Percentiles rank a stretch among this genome's conserved stretches.
These are phyloP conservation scores for Hibiscus mutabilis DNA, from an alignment of 345 rosid species.

Conservation along the genomic window DNA sequence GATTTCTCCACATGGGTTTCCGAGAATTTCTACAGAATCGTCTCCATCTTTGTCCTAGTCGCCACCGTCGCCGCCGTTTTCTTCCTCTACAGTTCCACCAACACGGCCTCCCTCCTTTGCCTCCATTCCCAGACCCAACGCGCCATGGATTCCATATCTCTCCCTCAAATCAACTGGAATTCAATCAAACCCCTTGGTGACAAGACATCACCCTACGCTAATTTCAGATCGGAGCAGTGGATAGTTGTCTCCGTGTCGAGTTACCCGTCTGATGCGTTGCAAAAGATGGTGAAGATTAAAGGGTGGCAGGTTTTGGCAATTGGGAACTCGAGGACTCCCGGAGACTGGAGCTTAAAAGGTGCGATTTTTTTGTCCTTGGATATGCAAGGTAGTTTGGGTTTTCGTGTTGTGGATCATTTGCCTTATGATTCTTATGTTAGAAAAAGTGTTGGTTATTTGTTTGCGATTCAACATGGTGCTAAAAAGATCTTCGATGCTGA, in stretches of 20 bases:
- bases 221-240: slow-evolving; percentile 80
- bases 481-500: slow-evolving; percentile 89
- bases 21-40: slow-evolving; percentile 53
- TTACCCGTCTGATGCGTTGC: slow-evolving; percentile 66
- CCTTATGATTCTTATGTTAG: slow-evolving; percentile 81
- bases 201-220: slow-evolving; percentile 52
- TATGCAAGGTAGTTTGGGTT: slow-evolving; percentile 77
- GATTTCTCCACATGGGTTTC: slow-evolving; percentile 77
- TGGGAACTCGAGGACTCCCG: slow-evolving; percentile 74
- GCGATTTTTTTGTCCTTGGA: slow-evolving; percentile 75
- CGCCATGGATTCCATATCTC: slow-evolving; percentile 39
- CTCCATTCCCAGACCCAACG: slow-evolving; percentile 55
- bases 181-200: slow-evolving; percentile 43
- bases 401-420: slow-evolving; percentile 58
- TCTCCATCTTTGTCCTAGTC: slow-evolving; percentile 34
- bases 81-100: slow-evolving; percentile 66
- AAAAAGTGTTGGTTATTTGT: slow-evolving; percentile 86
- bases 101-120: slow-evolving; percentile 56
- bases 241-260: slow-evolving; percentile 70
- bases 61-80: slow-evolving; percentile 52
- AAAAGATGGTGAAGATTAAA: slow-evolving; percentile 51
- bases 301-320: slow-evolving; percentile 94
- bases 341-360: slow-evolving; percentile 85
- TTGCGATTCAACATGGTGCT: slow-evolving; percentile 94
- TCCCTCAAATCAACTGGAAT: slow-evolving; percentile 71